phyloP scores from a whole-genome alignment of 805 yeast species.

The Debaryomyces maramus region DNA sequence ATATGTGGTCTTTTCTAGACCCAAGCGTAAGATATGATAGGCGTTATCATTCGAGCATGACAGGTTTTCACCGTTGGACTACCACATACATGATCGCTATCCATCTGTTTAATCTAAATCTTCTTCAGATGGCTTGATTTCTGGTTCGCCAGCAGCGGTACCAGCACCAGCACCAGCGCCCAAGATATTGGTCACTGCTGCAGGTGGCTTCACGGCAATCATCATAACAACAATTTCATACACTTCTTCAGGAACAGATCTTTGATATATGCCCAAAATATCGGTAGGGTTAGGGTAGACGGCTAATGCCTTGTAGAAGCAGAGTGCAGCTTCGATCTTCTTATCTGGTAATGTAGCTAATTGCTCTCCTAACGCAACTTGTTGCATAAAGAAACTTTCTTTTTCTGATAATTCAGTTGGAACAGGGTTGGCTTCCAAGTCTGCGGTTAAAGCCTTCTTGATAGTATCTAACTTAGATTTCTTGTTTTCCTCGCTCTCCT shows the following conservation, averaged over 20 bases:
- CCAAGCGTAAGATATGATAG: too few relatives aligned
- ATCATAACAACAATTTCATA: constrained; percentile 82
- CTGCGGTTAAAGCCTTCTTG: constrained; percentile 59
- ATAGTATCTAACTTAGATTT: constrained; percentile 60
- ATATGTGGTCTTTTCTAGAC: too few relatives aligned
- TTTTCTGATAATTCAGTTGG: constrained; percentile 68
- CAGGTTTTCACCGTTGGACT: neutral
- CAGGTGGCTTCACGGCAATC: constrained; percentile 90
- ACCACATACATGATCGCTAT: neutral
- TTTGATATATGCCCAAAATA: constrained; percentile 84
- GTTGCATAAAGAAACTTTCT: constrained; percentile 78
- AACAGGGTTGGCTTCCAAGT: constrained; percentile 70
- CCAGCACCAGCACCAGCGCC: constrained; percentile 38
- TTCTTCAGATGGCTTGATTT: constrained; percentile 27
- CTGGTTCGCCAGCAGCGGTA: constrained; percentile 12
- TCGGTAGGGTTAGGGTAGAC: constrained; percentile 96
- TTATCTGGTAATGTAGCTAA: constrained; percentile 63
- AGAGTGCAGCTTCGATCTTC: constrained; percentile 81
- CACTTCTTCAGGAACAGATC: constrained; percentile 77
- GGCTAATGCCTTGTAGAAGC: constrained; percentile 89
- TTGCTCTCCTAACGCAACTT: constrained; percentile 85
- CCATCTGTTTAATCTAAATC: constrained; percentile 29
- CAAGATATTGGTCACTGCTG: constrained; percentile 67
- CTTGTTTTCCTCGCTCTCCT: constrained; percentile 55
- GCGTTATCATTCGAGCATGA: too few relatives aligned